Conservation (phyloP, 129 eudicot genomes). For the Pulicaria dysenterica region DNA sequence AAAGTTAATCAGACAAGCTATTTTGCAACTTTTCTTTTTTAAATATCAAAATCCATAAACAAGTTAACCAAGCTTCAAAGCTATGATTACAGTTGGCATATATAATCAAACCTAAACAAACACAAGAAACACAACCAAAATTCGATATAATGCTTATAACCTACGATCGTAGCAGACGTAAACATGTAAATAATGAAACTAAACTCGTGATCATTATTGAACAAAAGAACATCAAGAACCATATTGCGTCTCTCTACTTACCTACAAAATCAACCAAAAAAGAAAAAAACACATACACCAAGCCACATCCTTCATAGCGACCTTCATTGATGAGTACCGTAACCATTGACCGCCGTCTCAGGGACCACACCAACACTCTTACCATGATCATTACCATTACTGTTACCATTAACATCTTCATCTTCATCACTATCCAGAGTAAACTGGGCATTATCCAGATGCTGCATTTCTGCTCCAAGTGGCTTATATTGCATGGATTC, state of each 20-base stretch:
- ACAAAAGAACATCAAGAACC: slow-evolving; percentile 17
- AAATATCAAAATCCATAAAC: background rate
- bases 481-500: slow-evolving; percentile 63
- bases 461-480: slow-evolving; percentile 64
- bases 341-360: slow-evolving; percentile 56
- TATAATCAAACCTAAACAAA: background rate
- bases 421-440: slow-evolving; percentile 87
- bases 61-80: background rate
- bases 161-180: background rate
- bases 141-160: slow-evolving; percentile 7
- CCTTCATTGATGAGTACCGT: slow-evolving; percentile 62
- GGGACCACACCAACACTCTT: slow-evolving; percentile 37
- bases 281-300: background rate
- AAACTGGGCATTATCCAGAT: slow-evolving; percentile 46
- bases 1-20: too few species aligned
- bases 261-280: slow-evolving; percentile 8
- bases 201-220: background rate
- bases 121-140: slow-evolving; percentile 12
- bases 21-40: too few species aligned
- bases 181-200: background rate
- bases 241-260: slow-evolving; percentile 18
- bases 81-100: background rate
- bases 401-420: slow-evolving; percentile 50
- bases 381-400: slow-evolving; percentile 43
- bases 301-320: background rate